Conservation (phyloP, 805 yeast genomes). For the Kluyveromyces siamensis region DNA sequence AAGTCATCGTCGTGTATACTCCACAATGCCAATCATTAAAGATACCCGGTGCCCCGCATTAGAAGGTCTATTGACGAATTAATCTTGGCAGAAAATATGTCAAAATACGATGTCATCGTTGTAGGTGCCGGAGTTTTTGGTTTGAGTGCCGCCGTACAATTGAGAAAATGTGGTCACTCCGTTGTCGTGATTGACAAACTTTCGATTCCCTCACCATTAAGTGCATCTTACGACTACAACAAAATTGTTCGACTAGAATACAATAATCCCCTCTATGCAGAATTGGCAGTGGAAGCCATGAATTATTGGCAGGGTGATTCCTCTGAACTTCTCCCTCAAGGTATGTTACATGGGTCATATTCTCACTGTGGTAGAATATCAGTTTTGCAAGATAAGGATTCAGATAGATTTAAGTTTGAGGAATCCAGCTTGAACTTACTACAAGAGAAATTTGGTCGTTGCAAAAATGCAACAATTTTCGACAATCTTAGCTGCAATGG, state of each 20-base stretch:
- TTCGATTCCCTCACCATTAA: slow-evolving; percentile 36
- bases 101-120: slow-evolving; percentile 9
- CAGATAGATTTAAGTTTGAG: slow-evolving; percentile 32
- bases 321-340: slow-evolving; percentile 2
- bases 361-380: slow-evolving; percentile 35
- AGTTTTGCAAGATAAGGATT: slow-evolving; percentile 29
- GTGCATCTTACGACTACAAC: slow-evolving; percentile 42
- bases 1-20: too few relatives aligned
- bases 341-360: slow-evolving; percentile 17
- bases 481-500: slow-evolving; percentile 25
- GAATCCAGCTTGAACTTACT: slow-evolving; percentile 29
- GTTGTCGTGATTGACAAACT: slow-evolving; percentile 34
- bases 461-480: slow-evolving; percentile 20
- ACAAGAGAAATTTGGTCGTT: slow-evolving; percentile 16
- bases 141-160: slow-evolving; percentile 34
- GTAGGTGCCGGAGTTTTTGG: slow-evolving; percentile 41
- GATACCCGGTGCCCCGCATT: not conserved
- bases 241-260: slow-evolving; percentile 43
- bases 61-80: not conserved
- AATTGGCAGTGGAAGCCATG: slow-evolving; percentile 38
- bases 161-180: slow-evolving; percentile 23
- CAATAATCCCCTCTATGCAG: slow-evolving; percentile 33
- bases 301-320: slow-evolving; percentile 27
- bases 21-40: too few relatives aligned
- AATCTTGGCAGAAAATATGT: not conserved